phyloP scores from a whole-genome alignment of 495 filamentous ascomycete genomes.

The Xylaria cubensis region DNA sequence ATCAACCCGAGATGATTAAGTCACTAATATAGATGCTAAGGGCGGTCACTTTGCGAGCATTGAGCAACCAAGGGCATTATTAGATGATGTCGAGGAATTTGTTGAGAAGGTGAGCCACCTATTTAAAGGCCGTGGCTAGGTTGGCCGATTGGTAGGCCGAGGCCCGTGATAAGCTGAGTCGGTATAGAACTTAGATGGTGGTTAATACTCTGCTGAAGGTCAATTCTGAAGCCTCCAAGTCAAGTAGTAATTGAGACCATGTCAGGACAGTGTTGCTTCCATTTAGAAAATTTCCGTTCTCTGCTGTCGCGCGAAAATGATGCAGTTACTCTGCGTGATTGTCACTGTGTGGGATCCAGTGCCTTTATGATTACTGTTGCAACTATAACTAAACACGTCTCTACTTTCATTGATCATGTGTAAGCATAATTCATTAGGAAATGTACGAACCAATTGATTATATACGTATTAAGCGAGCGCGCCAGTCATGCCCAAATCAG shows the following conservation, averaged over 20 bases:
- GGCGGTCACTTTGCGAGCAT: constrained; percentile 72
- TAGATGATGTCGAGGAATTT: constrained; percentile 65
- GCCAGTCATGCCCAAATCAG: neutral
- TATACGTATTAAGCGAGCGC: no score
- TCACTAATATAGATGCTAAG: constrained; percentile 23
- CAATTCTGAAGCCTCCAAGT: neutral
- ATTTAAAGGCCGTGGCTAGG: constrained; percentile 12
- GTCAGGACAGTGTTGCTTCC: neutral
- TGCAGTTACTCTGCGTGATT: neutral
- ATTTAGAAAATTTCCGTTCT: neutral
- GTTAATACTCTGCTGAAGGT: neutral
- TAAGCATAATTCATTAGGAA: neutral
- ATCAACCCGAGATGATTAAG: constrained; percentile 44
- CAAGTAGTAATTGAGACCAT: neutral
- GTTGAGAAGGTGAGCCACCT: constrained; percentile 15
- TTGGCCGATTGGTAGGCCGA: neutral
- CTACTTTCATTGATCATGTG: no score
- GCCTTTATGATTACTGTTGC: no score
- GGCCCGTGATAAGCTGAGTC: neutral
- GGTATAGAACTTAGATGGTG: neutral
- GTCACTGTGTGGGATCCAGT: no score
- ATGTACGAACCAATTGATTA: neutral
- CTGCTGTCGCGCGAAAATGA: neutral
- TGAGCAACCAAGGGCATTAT: constrained; percentile 60
- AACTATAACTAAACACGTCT: no score